These are phyloP conservation scores for Cucumis sativus DNA, from an alignment of 306 rosid genomes.

Conservation along the genomic window Cucumber_9930_V3 NC_026659.2:24831501-24832000, in stretches of 20 bases:
- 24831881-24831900: constrained; percentile 14
- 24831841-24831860: constrained; percentile 75
- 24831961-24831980: constrained; percentile 81
- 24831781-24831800: constrained; percentile 50
- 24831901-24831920: constrained; percentile 73
- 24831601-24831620: constrained; percentile 57
- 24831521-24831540: constrained; percentile 72
- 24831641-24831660: constrained; percentile 61
- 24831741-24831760: not conserved
- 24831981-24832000: constrained; percentile 74
- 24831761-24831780: constrained; percentile 25
- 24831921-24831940: constrained; percentile 92
- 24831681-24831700: constrained; percentile 42
- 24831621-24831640: constrained; percentile 62
- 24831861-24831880: constrained; percentile 41
- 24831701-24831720: not conserved
- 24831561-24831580: constrained; percentile 85
- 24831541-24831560: constrained; percentile 61
- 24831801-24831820: constrained; percentile 49
- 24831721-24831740: not conserved
- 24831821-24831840: constrained; percentile 53
- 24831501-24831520: constrained; percentile 73
- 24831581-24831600: constrained; percentile 85
- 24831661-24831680: constrained; percentile 41
- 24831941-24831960: constrained; percentile 86